phyloP scores from a whole-genome alignment of 1,139 yeast species.

The Sporopachydermia cereana region DNA sequence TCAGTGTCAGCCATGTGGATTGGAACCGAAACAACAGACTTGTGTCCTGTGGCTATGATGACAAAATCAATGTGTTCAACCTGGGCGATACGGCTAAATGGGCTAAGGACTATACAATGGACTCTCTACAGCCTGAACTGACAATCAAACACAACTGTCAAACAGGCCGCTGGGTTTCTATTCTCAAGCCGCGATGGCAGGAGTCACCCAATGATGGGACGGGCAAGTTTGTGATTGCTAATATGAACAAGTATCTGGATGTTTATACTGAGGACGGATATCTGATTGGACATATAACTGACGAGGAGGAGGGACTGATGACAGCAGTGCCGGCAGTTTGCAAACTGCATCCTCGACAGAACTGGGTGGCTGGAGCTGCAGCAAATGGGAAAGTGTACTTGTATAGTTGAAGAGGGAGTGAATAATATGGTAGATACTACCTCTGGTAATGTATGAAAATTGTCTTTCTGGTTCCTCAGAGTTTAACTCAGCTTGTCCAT shows the following conservation, averaged over 20 bases:
- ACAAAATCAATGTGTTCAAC: constrained; percentile 56
- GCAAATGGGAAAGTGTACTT: constrained; percentile 87
- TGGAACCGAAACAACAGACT: constrained; percentile 70
- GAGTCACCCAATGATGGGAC: constrained; percentile 52
- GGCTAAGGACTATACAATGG: constrained; percentile 19
- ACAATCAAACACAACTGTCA: constrained; percentile 82
- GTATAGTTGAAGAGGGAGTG: too few species aligned
- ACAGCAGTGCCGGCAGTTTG: constrained; percentile 91
- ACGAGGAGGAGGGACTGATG: constrained; percentile 28
- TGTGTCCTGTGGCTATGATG: constrained; percentile 91
- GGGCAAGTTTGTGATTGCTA: constrained; percentile 81
- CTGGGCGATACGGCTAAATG: constrained; percentile 31
- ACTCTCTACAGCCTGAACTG: constrained; percentile 39
- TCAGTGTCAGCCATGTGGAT: constrained; percentile 77
- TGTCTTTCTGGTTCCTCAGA: too few species aligned
- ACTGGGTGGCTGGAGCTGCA: constrained; percentile 90
- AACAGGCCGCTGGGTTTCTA: constrained; percentile 94
- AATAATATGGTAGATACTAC: too few species aligned
- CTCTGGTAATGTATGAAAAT: too few species aligned
- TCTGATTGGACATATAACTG: constrained; percentile 63
- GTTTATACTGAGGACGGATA: constrained; percentile 66
- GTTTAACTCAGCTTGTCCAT: too few species aligned
- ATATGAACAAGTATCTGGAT: constrained; percentile 83
- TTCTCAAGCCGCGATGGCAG: constrained; percentile 81
- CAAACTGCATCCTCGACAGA: constrained; percentile 69